Conservation (phyloP, 805 yeast genomes). For the Suhomyces tanzawaensis region DNA sequence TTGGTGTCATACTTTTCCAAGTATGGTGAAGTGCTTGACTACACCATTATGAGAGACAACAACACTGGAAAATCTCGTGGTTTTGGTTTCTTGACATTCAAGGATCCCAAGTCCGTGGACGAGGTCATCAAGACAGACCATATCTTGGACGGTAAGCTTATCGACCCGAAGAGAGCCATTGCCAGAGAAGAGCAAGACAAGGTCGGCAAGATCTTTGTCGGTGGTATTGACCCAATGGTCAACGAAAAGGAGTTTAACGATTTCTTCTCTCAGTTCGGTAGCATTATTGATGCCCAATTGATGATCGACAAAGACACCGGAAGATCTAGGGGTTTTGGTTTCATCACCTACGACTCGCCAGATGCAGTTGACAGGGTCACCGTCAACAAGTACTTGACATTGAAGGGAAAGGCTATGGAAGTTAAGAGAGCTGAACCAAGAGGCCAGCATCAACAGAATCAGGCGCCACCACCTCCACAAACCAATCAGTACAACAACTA, state of each 20-base stretch:
- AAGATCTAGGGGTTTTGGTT: constrained; percentile 94
- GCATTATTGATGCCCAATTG: constrained; percentile 90
- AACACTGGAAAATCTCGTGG: constrained; percentile 89
- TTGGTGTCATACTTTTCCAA: constrained; percentile 78
- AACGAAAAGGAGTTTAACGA: constrained; percentile 86
- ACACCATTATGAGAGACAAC: constrained; percentile 89
- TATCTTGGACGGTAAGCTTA: constrained; percentile 89
- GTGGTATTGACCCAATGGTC: constrained; percentile 93
- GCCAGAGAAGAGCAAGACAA: constrained; percentile 97
- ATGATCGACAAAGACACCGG: constrained; percentile 98
- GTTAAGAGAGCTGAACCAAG: constrained; percentile 84
- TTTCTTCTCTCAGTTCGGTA: constrained; percentile 84
- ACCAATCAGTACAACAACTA: constrained; percentile 21
- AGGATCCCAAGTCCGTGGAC: constrained; percentile 77
- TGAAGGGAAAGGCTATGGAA: constrained; percentile 84
- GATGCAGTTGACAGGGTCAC: constrained; percentile 90
- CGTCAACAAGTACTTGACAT: constrained; percentile 72
- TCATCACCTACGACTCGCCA: constrained; percentile 91
- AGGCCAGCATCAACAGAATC: constrained; percentile 55
- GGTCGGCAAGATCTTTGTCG: constrained; percentile 95
- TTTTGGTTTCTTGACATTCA: constrained; percentile 89
- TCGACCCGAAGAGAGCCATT: constrained; percentile 96
- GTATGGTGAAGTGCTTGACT: constrained; percentile 84
- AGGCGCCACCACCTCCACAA: constrained; percentile 28
- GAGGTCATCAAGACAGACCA: constrained; percentile 84